phyloP scores from a whole-genome alignment of 2,329 filamentous ascomycete genomes.

The Simplicillium sp. region DNA sequence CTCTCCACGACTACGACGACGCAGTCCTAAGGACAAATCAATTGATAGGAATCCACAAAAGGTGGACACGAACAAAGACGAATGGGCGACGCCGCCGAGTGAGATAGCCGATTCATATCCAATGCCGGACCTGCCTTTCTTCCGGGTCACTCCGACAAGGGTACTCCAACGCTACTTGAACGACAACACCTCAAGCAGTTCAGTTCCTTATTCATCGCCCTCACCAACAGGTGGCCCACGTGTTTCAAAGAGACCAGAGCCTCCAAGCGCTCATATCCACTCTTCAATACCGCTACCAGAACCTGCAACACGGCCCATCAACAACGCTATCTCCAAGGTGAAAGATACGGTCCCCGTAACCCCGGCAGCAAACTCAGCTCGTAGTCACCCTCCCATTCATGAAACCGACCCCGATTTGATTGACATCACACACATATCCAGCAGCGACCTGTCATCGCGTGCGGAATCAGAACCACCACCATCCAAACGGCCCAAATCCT shows the following conservation, averaged over 20 bases:
- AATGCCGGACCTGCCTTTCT: slow-evolving; percentile 19
- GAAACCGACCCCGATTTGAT: slow-evolving; percentile 2
- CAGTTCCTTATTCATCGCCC: slow-evolving; percentile 13
- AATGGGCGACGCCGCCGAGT: slow-evolving; percentile 33
- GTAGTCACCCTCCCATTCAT: slow-evolving; percentile 2
- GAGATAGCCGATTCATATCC: slow-evolving; percentile 46
- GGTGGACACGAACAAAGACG: slow-evolving; percentile 10
- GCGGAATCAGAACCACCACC: too few species aligned
- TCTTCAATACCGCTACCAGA: background rate
- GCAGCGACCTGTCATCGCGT: slow-evolving; percentile 11
- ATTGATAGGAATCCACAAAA: background rate
- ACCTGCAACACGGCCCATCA: background rate
- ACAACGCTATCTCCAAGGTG: background rate
- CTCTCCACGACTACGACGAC: slow-evolving; percentile 16
- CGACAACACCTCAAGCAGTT: slow-evolving; percentile 13
- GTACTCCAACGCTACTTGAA: slow-evolving; percentile 40
- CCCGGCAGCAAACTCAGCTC: background rate
- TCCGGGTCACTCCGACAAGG: slow-evolving; percentile 34
- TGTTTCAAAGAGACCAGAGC: too few species aligned
- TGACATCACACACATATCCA: slow-evolving; percentile 22
- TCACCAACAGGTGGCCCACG: background rate
- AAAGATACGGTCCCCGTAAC: slow-evolving; percentile 2
- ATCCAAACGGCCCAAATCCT: slow-evolving; percentile 15
- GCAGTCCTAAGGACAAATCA: too few species aligned
- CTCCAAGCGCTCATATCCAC: background rate